Evolutionary conservation across 2,329 filamentous ascomycete species (phyloP).

Genomic region (Alternaria ventricosa): DNA sequence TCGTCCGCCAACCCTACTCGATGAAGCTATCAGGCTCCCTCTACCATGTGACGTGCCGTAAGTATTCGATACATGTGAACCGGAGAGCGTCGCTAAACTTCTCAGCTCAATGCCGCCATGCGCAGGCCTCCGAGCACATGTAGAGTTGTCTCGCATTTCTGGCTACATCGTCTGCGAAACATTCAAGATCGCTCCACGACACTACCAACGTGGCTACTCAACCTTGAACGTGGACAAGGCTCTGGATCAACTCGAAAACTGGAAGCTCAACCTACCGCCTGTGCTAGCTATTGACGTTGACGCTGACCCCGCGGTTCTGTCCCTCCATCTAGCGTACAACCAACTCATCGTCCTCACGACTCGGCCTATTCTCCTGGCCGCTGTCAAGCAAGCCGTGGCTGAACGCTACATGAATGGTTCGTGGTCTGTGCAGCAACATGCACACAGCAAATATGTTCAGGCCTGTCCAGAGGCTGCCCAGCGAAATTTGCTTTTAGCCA

Average conservation of each 20-base stretch:
- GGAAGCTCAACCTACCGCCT: slow-evolving; percentile 25
- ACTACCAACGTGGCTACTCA: slow-evolving; percentile 8
- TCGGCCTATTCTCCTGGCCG: slow-evolving; percentile 31
- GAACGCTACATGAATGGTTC: slow-evolving; percentile 20
- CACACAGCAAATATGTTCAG: slow-evolving; percentile 18
- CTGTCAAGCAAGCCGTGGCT: slow-evolving; percentile 32
- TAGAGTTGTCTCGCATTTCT: slow-evolving; percentile 31
- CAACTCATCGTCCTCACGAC: slow-evolving; percentile 35
- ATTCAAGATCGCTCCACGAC: slow-evolving; percentile 29
- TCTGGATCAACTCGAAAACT: slow-evolving; percentile 28
- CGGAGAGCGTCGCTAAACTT: slow-evolving; percentile 6
- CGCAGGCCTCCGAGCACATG: slow-evolving; percentile 31
- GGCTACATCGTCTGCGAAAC: slow-evolving; percentile 36
- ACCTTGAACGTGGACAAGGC: slow-evolving; percentile 23
- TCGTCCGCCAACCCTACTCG: slow-evolving; percentile 31
- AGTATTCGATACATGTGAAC: slow-evolving; percentile 3
- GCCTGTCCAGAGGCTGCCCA: slow-evolving; percentile 27
- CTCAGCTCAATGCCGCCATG: slow-evolving; percentile 28
- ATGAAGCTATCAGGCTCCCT: slow-evolving; percentile 33
- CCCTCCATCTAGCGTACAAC: slow-evolving; percentile 32
- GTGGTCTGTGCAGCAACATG: slow-evolving; percentile 16
- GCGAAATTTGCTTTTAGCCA: slow-evolving; percentile 27
- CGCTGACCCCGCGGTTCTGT: slow-evolving; percentile 29
- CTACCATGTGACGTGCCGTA: slow-evolving; percentile 29
- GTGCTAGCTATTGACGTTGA: slow-evolving; percentile 15